phyloP scores from a whole-genome alignment of 495 filamentous ascomycete genomes.

The Aspergillus sparsus region DNA sequence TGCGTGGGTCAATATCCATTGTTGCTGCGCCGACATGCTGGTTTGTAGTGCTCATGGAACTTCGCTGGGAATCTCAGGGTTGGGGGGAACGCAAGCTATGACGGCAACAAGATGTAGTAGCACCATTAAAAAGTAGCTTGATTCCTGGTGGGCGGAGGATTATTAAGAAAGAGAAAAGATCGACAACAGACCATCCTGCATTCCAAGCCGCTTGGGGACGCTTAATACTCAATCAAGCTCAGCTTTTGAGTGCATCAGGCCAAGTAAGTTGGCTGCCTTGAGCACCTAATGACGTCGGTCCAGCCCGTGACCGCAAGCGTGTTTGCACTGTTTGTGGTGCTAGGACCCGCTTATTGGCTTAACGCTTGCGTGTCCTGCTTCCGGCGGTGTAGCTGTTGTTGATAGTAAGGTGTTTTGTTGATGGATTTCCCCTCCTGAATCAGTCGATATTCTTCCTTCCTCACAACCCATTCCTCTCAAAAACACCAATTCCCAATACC shows the following conservation, averaged over 20 bases:
- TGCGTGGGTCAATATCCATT: conserved; percentile 25
- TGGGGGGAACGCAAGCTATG: not conserved
- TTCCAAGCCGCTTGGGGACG: not conserved
- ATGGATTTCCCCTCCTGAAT: conserved; percentile 11
- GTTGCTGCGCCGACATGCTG: conserved; percentile 17
- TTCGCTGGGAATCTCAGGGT: not conserved
- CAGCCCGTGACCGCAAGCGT: conserved; percentile 1
- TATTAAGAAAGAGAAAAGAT: not conserved
- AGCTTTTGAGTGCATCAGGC: no score
- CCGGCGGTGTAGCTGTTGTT: conserved; percentile 30
- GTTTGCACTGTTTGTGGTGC: conserved; percentile 20
- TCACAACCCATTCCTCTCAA: conserved; percentile 11
- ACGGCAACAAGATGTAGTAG: not conserved
- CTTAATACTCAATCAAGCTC: not conserved
- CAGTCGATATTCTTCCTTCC: conserved; percentile 13
- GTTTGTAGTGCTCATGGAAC: conserved; percentile 37
- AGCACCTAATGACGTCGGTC: conserved; percentile 36
- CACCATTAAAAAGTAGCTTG: not conserved
- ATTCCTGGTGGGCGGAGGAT: not conserved
- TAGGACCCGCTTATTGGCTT: conserved; percentile 27
- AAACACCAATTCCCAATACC: conserved; percentile 18
- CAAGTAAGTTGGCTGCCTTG: conserved; percentile 7
- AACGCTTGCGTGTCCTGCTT: conserved; percentile 33
- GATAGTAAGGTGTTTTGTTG: conserved; percentile 4
- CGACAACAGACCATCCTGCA: not conserved